These are phyloP conservation scores for Candida tibetensis DNA, from an alignment of 805 yeast genomes.

Conservation along the genomic window DNA sequence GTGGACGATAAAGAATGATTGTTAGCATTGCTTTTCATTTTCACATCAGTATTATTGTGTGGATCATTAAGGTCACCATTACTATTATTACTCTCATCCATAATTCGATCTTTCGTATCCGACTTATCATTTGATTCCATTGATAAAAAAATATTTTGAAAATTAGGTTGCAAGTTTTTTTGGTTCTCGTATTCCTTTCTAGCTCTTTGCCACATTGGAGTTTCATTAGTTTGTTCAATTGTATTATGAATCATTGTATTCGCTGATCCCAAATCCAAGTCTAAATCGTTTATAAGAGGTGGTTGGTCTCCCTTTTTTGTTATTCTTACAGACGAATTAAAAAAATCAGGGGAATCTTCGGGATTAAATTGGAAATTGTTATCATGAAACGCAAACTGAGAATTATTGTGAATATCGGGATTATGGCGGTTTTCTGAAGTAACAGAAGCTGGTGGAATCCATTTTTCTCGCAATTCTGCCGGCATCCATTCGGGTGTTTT, in stretches of 20 bases:
- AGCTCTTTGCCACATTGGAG: slow-evolving; percentile 38
- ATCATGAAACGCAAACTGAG: background rate
- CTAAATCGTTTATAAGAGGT: slow-evolving; percentile 11
- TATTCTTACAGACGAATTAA: slow-evolving; percentile 25
- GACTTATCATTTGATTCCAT: slow-evolving; percentile 18
- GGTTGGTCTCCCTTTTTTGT: slow-evolving; percentile 11
- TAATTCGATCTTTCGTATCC: slow-evolving; percentile 2
- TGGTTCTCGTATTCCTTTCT: slow-evolving; percentile 26
- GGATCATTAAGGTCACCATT: background rate
- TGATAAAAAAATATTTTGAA: slow-evolving; percentile 31
- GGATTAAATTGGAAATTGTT: background rate
- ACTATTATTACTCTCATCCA: background rate
- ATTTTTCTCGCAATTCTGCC: slow-evolving; percentile 32
- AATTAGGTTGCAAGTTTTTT: slow-evolving; percentile 22
- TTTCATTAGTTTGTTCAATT: slow-evolving; percentile 14
- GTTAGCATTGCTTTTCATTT: slow-evolving; percentile 4
- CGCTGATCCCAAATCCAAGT: slow-evolving; percentile 20
- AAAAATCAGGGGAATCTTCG: slow-evolving; percentile 11
- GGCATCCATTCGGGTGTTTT: slow-evolving; percentile 46
- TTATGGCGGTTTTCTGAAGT: background rate
- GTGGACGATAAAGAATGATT: slow-evolving; percentile 31
- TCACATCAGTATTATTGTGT: slow-evolving; percentile 1
- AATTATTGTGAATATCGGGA: background rate
- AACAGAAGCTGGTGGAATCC: slow-evolving; percentile 19
- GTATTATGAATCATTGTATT: slow-evolving; percentile 36